A percentile compares a stretch with the other conserved stretches of the same genome.
Conservation (phyloP, 192 early-diverging fungal genomes). For the Bifiguratus adelaidae region DNA sequence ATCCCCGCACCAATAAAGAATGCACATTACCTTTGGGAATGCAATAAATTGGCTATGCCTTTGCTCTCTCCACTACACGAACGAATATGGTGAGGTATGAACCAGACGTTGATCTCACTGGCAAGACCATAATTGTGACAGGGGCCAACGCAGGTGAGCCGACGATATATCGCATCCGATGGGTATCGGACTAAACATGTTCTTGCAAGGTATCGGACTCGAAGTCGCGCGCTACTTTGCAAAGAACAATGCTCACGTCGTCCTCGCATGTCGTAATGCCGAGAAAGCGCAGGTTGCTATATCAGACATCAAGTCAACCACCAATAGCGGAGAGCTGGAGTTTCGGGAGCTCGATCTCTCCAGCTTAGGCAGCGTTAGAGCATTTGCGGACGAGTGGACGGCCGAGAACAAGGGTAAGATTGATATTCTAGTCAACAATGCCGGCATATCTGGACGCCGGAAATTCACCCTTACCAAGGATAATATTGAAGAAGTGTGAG, state of each 20-base stretch:
- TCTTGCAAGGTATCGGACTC: conserved; percentile 10
- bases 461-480: no score
- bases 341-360: conserved; percentile 10
- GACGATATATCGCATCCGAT: not conserved
- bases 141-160: conserved; percentile 14
- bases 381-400: conserved; percentile 21
- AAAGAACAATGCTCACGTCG: conserved; percentile 6
- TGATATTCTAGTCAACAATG: conserved; percentile 49
- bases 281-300: not conserved
- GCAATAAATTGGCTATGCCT: no score
- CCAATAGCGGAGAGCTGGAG: not conserved
- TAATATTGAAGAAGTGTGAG: no score
- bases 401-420: conserved; percentile 11
- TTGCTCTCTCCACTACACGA: no score
- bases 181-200: not conserved
- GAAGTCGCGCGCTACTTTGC: conserved; percentile 11
- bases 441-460: conserved; percentile 19
- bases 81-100: no score
- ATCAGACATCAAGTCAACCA: not conserved
- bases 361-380: conserved; percentile 20
- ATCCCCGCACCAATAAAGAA: no score
- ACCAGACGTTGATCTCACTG: conserved; percentile 5
- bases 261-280: conserved; percentile 13
- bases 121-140: conserved; percentile 12
- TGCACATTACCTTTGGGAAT: no score